A percentile compares a stretch with the other conserved stretches of the same genome.
Evolutionary conservation across 345 rosid species (phyloP).

Genomic region (Excoecaria cochinchinensis): DNA sequence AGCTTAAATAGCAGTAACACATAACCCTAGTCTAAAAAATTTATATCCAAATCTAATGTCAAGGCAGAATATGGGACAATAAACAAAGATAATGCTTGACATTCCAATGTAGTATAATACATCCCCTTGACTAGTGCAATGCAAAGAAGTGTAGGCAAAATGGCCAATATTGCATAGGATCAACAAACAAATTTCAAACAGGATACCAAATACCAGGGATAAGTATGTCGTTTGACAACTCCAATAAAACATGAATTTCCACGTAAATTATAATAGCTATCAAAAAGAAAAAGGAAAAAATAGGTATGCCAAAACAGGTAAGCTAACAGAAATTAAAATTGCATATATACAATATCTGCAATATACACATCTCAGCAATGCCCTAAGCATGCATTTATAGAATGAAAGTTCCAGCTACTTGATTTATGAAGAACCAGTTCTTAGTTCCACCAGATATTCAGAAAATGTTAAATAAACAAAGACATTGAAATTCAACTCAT

Average conservation of each 20-base stretch:
- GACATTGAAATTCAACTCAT: background rate
- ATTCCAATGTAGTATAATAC: background rate
- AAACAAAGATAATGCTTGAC: background rate
- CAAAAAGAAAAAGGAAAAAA: background rate
- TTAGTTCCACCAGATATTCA: background rate
- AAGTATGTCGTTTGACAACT: background rate
- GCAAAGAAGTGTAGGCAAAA: background rate
- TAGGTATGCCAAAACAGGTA: background rate
- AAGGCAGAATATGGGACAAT: too few species aligned
- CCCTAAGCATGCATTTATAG: background rate
- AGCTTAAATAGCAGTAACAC: background rate
- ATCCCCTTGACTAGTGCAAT: background rate
- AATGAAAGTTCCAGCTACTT: background rate
- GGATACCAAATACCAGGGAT: background rate
- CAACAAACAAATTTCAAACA: background rate
- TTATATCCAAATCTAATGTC: background rate
- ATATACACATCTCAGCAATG: background rate
- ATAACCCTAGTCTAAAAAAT: background rate
- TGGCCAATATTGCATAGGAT: too few species aligned
- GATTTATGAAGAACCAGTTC: background rate
- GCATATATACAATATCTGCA: background rate
- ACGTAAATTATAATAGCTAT: background rate
- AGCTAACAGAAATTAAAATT: background rate
- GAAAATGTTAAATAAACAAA: background rate
- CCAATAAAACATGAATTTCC: background rate